These are phyloP conservation scores for Aspergillus coremiiformis DNA, from an alignment of 495 filamentous ascomycete species.

Conservation along the genomic window DNA sequence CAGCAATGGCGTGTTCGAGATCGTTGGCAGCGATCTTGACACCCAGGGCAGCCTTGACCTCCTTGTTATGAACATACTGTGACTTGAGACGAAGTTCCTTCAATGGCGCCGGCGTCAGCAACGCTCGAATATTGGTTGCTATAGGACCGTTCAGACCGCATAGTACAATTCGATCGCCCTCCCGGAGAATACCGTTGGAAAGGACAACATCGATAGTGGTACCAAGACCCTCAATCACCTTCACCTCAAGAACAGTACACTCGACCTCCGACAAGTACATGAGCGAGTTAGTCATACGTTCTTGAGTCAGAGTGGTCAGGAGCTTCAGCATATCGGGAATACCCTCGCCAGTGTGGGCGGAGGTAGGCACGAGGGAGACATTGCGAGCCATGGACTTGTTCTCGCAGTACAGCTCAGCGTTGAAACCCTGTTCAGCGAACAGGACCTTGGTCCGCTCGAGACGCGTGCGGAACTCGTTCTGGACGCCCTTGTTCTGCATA, in stretches of 20 bases:
- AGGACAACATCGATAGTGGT: slow-evolving; percentile 98
- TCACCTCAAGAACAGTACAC: slow-evolving; percentile 96
- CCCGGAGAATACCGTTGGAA: slow-evolving; percentile 88
- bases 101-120: slow-evolving; percentile 88
- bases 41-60: slow-evolving; percentile 96
- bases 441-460: slow-evolving; percentile 86
- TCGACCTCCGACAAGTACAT: slow-evolving; percentile 99
- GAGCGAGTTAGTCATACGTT: slow-evolving; percentile 93
- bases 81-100: slow-evolving; percentile 94
- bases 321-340: slow-evolving; percentile 99
- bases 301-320: slow-evolving; percentile 82
- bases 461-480: slow-evolving; percentile 89
- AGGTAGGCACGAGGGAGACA: slow-evolving; percentile 94
- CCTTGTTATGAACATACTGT: slow-evolving; percentile 96
- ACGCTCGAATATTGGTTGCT: slow-evolving; percentile 89
- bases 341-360: slow-evolving; percentile 95
- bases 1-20: slow-evolving; percentile 93
- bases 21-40: slow-evolving; percentile 98
- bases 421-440: slow-evolving; percentile 95
- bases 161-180: slow-evolving; percentile 90
- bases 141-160: slow-evolving; percentile 95
- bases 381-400: slow-evolving; percentile 93
- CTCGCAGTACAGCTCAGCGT: slow-evolving; percentile 92
- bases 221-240: slow-evolving; percentile 96
- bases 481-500: slow-evolving; percentile 87